Percentiles rank a stretch among this genome's conserved stretches.
phyloP scores from a whole-genome alignment of 139 green algal genomes.

The Coelastrella sp. region DNA sequence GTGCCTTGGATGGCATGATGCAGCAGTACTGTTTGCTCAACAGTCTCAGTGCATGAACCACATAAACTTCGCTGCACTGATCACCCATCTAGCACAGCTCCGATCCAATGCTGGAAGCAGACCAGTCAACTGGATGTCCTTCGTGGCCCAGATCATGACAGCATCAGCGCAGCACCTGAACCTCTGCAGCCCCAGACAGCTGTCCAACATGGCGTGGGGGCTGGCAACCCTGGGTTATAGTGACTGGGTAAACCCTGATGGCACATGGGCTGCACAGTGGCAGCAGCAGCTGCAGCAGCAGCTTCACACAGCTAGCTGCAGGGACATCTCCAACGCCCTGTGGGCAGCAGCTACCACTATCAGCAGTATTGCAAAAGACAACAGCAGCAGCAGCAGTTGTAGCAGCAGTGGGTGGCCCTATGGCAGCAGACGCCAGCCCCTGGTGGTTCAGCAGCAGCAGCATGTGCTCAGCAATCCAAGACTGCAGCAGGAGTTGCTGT shows the following conservation, averaged over 20 bases:
- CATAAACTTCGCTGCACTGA: constrained; percentile 31
- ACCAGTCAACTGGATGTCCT: constrained; percentile 29
- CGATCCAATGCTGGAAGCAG: background rate
- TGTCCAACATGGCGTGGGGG: constrained; percentile 31
- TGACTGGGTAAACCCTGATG: background rate
- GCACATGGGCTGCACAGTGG: constrained; percentile 1
- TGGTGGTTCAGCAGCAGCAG: constrained; percentile 8
- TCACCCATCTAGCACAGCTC: background rate
- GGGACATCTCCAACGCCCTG: constrained; percentile 17
- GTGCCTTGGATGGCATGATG: constrained; percentile 6
- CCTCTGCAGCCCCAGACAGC: background rate
- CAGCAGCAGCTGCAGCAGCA: constrained; percentile 4
- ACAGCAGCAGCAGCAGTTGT: background rate
- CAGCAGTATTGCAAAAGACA: background rate
- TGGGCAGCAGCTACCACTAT: constrained; percentile 15
- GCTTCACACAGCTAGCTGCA: constrained; percentile 8
- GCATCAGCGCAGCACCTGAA: background rate
- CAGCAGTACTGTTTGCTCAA: constrained; percentile 34
- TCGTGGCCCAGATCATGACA: constrained; percentile 15
- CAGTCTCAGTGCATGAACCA: constrained; percentile 35
- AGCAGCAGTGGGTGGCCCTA: background rate
- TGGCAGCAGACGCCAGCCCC: background rate
- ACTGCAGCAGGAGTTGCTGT: constrained; percentile 33
- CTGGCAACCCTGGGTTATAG: background rate
- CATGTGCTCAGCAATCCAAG: background rate